Conservation (phyloP, 1,284 basidiomycete genomes). For the Entoloma clypeatum region DNA sequence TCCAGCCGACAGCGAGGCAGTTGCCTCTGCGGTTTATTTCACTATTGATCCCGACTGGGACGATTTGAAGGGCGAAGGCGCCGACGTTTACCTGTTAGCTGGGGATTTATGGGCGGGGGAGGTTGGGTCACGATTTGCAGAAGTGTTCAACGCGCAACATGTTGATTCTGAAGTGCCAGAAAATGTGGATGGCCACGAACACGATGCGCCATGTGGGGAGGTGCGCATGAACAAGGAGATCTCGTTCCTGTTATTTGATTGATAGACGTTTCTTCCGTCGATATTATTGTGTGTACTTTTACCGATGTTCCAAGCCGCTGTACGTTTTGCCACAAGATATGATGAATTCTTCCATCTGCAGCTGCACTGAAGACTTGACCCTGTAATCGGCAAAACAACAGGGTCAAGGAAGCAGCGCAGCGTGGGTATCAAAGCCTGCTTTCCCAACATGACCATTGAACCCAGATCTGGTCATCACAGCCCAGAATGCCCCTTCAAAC, state of each 20-base stretch:
- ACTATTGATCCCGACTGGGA: conserved; percentile 20
- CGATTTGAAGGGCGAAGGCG: conserved; percentile 13
- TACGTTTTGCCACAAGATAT: neutral
- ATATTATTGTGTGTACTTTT: neutral
- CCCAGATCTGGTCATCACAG: no score
- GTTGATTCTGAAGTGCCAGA: no score
- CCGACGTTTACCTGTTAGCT: conserved; percentile 16
- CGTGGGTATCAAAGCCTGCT: no score
- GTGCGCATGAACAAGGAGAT: conserved; percentile 8
- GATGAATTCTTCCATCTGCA: no score
- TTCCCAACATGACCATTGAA: no score
- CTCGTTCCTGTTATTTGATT: conserved; percentile 16
- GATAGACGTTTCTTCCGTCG: neutral
- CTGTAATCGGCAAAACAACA: no score
- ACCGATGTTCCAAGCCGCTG: neutral
- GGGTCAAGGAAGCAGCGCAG: no score
- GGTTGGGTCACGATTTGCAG: no score
- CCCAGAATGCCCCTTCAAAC: no score
- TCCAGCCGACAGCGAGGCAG: neutral
- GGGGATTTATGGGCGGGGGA: no score
- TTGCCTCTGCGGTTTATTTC: conserved; percentile 15
- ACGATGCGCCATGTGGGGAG: neutral
- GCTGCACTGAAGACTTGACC: no score
- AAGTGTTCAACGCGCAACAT: no score
- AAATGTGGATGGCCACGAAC: neutral